Conservation (phyloP, 768 basidiomycete species). For the Leccinum ochraceum region DNA sequence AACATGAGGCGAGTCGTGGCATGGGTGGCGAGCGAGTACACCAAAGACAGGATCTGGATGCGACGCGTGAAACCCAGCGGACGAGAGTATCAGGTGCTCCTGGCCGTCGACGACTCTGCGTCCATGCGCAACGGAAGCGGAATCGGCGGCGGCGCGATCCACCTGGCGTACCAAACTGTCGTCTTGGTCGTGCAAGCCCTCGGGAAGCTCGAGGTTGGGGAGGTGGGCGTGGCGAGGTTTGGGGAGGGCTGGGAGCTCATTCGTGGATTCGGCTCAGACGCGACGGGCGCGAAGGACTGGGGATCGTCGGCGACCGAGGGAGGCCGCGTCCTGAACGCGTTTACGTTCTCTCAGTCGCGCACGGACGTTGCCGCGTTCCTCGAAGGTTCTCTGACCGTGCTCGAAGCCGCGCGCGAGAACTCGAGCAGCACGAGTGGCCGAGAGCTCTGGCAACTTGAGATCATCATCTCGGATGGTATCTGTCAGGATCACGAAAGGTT, state of each 20-base stretch:
- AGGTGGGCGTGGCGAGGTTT: constrained; percentile 88
- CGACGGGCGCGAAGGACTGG: constrained; percentile 63
- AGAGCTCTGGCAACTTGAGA: constrained; percentile 96
- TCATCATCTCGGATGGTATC: constrained; percentile 99
- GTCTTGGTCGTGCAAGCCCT: constrained; percentile 91
- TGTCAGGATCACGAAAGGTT: constrained; percentile 94
- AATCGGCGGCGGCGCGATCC: constrained; percentile 43
- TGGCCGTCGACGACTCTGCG: constrained; percentile 93
- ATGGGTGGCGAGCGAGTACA: constrained; percentile 98
- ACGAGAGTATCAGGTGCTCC: constrained; percentile 92
- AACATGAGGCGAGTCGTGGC: constrained; percentile 99
- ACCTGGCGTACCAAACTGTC: constrained; percentile 92
- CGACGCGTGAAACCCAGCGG: constrained; percentile 91
- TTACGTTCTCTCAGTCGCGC: constrained; percentile 86
- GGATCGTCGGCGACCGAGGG: constrained; percentile 29
- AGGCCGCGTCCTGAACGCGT: constrained; percentile 66
- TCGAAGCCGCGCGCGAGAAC: constrained; percentile 75
- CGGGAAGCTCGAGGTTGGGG: constrained; percentile 91
- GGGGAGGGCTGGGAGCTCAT: constrained; percentile 86
- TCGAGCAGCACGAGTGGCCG: constrained; percentile 58
- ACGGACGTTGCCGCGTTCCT: constrained; percentile 86
- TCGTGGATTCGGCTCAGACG: constrained; percentile 86
- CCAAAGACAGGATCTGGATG: constrained; percentile 99
- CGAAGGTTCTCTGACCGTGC: constrained; percentile 71
- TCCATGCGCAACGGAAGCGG: constrained; percentile 63